These are phyloP conservation scores for Monosporascus sp. DNA, from an alignment of 2,329 filamentous ascomycete species.

Conservation along the genomic window DNA sequence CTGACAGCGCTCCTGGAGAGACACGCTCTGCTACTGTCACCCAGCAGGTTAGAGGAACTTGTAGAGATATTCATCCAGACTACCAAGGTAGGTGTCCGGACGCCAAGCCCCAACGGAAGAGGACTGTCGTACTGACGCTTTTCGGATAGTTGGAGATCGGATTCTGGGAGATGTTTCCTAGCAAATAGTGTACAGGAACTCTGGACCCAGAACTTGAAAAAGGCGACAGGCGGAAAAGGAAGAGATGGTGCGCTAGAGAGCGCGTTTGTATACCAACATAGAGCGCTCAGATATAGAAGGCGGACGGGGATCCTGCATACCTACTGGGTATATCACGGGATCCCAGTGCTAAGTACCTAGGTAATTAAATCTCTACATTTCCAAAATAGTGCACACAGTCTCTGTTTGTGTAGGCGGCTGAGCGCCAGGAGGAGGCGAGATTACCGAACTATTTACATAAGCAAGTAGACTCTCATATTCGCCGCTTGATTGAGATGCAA, in stretches of 20 bases:
- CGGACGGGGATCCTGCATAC: no score
- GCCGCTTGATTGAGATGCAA: no score
- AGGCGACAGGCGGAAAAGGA: neutral
- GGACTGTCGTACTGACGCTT: constrained; percentile 8
- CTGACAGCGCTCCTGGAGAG: constrained; percentile 67
- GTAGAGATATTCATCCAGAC: constrained; percentile 80
- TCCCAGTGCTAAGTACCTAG: no score
- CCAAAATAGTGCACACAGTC: no score
- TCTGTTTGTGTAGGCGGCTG: no score
- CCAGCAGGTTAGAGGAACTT: constrained; percentile 72
- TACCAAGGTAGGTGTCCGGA: constrained; percentile 59
- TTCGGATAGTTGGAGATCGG: constrained; percentile 45
- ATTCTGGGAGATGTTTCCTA: constrained; percentile 51
- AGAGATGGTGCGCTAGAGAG: neutral
- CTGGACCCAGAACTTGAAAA: neutral
- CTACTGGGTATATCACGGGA: no score
- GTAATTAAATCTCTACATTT: no score
- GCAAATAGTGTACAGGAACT: constrained; percentile 4
- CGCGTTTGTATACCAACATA: no score
- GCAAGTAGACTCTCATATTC: no score
- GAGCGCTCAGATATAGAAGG: no score
- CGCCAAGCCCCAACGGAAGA: neutral
- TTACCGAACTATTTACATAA: no score
- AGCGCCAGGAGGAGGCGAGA: no score
- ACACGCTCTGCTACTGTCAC: constrained; percentile 67